Conservation (phyloP, 1,139 yeast genomes). For the Sugiyamaella japonica region DNA sequence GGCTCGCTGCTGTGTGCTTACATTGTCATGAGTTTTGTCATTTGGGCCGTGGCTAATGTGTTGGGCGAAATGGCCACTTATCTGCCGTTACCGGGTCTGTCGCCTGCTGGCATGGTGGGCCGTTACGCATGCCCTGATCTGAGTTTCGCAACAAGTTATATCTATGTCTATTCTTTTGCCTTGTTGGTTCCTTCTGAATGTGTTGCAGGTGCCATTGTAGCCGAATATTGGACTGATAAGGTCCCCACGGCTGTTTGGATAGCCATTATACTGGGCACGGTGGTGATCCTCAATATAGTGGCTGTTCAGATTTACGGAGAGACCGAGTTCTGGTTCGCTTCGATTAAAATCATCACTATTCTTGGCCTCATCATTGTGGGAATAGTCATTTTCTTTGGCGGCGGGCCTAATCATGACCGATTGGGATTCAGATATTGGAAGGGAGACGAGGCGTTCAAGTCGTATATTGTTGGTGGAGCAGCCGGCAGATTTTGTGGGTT, state of each 20-base stretch:
- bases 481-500: conserved; percentile 60
- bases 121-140: conserved; percentile 53
- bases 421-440: conserved; percentile 68
- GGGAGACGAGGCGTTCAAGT: conserved; percentile 66
- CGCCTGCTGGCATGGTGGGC: conserved; percentile 34
- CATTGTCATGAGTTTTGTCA: conserved; percentile 51
- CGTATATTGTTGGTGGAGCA: conserved; percentile 46
- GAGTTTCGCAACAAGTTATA: conserved; percentile 81
- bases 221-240: conserved; percentile 65
- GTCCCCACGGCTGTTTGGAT: conserved; percentile 82
- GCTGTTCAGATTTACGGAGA: conserved; percentile 70
- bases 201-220: conserved; percentile 75
- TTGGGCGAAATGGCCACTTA: conserved; percentile 64
- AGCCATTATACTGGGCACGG: conserved; percentile 59
- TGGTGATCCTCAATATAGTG: conserved; percentile 54
- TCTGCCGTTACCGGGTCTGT: conserved; percentile 46
- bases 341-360: conserved; percentile 66
- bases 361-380: conserved; percentile 70
- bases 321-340: conserved; percentile 67
- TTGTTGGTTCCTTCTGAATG: conserved; percentile 67
- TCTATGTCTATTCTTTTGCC: conserved; percentile 84
- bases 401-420: conserved; percentile 63
- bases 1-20: conserved; percentile 63
- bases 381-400: conserved; percentile 71
- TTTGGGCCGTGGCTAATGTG: conserved; percentile 57